Evolutionary conservation across 768 basidiomycete genomes (phyloP).

Genomic region (Hypsizygus marmoreus): DNA sequence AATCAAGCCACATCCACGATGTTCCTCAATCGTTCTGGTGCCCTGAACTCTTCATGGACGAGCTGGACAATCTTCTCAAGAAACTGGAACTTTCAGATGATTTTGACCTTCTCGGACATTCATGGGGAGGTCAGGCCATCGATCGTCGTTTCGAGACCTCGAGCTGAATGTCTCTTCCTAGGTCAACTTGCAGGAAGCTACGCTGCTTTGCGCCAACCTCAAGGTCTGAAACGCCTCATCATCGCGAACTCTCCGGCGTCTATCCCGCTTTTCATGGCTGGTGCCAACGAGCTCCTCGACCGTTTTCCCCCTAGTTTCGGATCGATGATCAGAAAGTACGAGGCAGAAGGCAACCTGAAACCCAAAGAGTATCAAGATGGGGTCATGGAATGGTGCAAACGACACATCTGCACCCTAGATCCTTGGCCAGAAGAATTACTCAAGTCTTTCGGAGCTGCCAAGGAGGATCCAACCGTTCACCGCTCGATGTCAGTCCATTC

Average conservation of each 20-base stretch:
- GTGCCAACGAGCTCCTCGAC: constrained; percentile 29
- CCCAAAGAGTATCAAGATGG: constrained; percentile 47
- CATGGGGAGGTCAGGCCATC: constrained; percentile 56
- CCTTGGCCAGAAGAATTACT: constrained; percentile 45
- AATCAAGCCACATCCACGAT: constrained; percentile 54
- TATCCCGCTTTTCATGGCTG: constrained; percentile 41
- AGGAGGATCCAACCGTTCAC: constrained; percentile 50
- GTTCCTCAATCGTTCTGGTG: constrained; percentile 56
- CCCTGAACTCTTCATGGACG: constrained; percentile 48
- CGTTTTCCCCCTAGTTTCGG: constrained; percentile 42
- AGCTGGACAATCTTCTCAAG: constrained; percentile 47
- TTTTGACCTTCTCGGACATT: constrained; percentile 55
- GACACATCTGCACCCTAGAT: constrained; percentile 43
- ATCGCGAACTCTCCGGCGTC: constrained; percentile 47
- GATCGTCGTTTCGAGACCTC: no score
- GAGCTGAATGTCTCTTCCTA: no score
- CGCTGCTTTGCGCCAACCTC: constrained; percentile 39
- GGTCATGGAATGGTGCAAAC: constrained; percentile 40
- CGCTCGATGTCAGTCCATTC: constrained; percentile 49
- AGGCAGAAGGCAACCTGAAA: constrained; percentile 43
- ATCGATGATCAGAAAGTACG: constrained; percentile 43
- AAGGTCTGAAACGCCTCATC: constrained; percentile 47
- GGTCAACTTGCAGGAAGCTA: constrained; percentile 41
- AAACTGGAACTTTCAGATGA: constrained; percentile 44
- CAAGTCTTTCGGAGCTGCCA: constrained; percentile 31